phyloP scores from a whole-genome alignment of 2,329 filamentous ascomycete species.

The Cercospora sesami region DNA sequence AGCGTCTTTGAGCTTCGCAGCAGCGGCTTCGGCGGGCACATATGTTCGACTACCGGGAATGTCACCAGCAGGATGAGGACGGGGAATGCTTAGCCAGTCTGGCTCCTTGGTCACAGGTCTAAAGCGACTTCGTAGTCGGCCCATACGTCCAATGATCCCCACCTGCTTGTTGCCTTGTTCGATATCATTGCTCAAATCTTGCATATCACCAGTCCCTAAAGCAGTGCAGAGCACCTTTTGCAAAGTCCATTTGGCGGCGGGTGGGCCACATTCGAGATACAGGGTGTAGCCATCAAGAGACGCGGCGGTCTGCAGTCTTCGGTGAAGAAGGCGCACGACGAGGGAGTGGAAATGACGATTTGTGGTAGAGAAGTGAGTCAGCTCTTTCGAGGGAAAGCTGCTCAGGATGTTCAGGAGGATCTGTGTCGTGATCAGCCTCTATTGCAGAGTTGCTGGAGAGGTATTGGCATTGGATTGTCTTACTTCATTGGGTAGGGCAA shows the following conservation, averaged over 20 bases:
- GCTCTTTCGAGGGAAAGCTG: slow-evolving; percentile 43
- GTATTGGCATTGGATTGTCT: not conserved
- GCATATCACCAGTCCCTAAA: slow-evolving; percentile 63
- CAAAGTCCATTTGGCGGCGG: slow-evolving; percentile 65
- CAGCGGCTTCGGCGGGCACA: slow-evolving; percentile 24
- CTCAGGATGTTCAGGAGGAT: slow-evolving; percentile 48
- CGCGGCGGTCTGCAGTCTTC: slow-evolving; percentile 60
- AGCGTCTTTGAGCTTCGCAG: slow-evolving; percentile 20
- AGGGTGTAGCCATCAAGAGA: slow-evolving; percentile 63
- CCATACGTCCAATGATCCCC: slow-evolving; percentile 54
- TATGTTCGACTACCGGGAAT: slow-evolving; percentile 49
- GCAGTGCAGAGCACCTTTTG: slow-evolving; percentile 70
- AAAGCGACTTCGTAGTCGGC: slow-evolving; percentile 68
- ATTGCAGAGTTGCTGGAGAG: not conserved
- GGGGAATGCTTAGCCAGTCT: slow-evolving; percentile 39
- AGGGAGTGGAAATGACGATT: slow-evolving; percentile 65
- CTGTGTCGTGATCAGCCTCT: slow-evolving; percentile 29
- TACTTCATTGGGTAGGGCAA: slow-evolving; percentile 39
- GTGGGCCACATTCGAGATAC: slow-evolving; percentile 77
- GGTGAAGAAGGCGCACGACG: slow-evolving; percentile 63
- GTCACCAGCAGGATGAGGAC: slow-evolving; percentile 49
- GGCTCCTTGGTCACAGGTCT: slow-evolving; percentile 61
- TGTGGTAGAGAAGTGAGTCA: slow-evolving; percentile 58
- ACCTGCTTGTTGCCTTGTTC: slow-evolving; percentile 37
- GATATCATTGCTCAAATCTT: slow-evolving; percentile 40